A percentile compares a stretch with the other conserved stretches of the same genome.
These are phyloP conservation scores for Aspergillus unguis DNA, from an alignment of 2,329 filamentous ascomycete genomes.

Conservation along the genomic window DNA sequence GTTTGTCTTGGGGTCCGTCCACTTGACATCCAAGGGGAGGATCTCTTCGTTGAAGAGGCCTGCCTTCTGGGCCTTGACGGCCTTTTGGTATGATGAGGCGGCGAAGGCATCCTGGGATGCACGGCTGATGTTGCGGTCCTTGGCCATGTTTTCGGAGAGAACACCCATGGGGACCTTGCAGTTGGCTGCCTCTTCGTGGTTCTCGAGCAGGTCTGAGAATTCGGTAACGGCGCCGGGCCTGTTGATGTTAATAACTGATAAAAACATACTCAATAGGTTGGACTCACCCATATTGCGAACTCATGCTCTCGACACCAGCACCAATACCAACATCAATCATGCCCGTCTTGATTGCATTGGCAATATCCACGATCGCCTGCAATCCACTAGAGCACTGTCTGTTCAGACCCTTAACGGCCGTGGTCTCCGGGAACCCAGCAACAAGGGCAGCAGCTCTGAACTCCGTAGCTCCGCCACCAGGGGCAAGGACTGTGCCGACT, in stretches of 20 bases:
- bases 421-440: constrained; percentile 81
- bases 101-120: constrained; percentile 86
- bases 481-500: constrained; percentile 85
- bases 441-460: constrained; percentile 89
- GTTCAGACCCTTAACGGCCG: constrained; percentile 86
- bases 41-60: constrained; percentile 96
- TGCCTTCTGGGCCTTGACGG: constrained; percentile 73
- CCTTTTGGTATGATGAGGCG: constrained; percentile 88
- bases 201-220: constrained; percentile 85
- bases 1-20: constrained; percentile 84
- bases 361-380: constrained; percentile 89
- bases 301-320: constrained; percentile 97
- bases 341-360: constrained; percentile 82
- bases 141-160: constrained; percentile 91
- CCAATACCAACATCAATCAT: constrained; percentile 96
- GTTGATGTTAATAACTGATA: neutral
- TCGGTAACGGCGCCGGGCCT: constrained; percentile 82
- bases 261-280: neutral
- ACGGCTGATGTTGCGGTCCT: constrained; percentile 71
- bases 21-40: constrained; percentile 77
- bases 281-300: constrained; percentile 76
- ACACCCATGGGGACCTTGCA: constrained; percentile 98
- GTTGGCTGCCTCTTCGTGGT: constrained; percentile 77
- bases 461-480: constrained; percentile 92
- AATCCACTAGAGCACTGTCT: constrained; percentile 91